These are phyloP conservation scores for Globisporangium radiosum DNA, from an alignment of 352 stramenopile genomes.

Conservation along the genomic window DNA sequence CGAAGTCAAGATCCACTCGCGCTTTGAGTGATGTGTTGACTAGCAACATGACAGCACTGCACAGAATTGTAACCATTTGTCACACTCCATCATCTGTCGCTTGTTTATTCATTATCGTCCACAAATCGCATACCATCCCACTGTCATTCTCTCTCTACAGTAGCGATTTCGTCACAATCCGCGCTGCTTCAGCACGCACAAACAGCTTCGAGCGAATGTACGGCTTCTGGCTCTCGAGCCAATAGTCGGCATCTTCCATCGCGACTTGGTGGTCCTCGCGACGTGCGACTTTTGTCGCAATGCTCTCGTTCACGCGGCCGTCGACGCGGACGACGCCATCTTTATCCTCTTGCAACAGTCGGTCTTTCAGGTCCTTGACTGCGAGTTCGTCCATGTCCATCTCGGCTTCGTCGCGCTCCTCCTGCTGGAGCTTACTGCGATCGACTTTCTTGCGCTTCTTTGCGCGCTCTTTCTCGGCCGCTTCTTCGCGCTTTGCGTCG, in stretches of 20 bases:
- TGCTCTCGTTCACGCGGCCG: slow-evolving; percentile 80
- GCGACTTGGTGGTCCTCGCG: slow-evolving; percentile 68
- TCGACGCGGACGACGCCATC: slow-evolving; percentile 61
- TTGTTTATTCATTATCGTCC: not conserved
- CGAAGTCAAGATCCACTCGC: slow-evolving; percentile 61
- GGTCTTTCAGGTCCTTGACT: slow-evolving; percentile 78
- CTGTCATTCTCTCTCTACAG: slow-evolving; percentile 21
- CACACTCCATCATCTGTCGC: no score
- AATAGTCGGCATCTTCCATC: slow-evolving; percentile 78
- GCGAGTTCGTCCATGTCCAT: slow-evolving; percentile 84
- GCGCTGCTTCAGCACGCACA: slow-evolving; percentile 68
- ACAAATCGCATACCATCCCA: not conserved
- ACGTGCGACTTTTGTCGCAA: slow-evolving; percentile 42
- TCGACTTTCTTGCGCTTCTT: slow-evolving; percentile 88
- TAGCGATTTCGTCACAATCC: slow-evolving; percentile 78
- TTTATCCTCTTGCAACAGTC: slow-evolving; percentile 72
- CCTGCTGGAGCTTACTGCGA: slow-evolving; percentile 63
- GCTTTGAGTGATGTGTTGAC: slow-evolving; percentile 39
- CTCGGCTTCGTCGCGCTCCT: slow-evolving; percentile 80
- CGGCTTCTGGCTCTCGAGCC: slow-evolving; percentile 78
- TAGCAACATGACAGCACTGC: not conserved
- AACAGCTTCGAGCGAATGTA: slow-evolving; percentile 82
- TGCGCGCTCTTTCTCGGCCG: slow-evolving; percentile 64
- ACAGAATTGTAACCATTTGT: not conserved
- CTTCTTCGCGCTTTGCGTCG: slow-evolving; percentile 72